Conservation (phyloP, 306 rosid species). For the Oxytropis ochrocephala region DNA sequence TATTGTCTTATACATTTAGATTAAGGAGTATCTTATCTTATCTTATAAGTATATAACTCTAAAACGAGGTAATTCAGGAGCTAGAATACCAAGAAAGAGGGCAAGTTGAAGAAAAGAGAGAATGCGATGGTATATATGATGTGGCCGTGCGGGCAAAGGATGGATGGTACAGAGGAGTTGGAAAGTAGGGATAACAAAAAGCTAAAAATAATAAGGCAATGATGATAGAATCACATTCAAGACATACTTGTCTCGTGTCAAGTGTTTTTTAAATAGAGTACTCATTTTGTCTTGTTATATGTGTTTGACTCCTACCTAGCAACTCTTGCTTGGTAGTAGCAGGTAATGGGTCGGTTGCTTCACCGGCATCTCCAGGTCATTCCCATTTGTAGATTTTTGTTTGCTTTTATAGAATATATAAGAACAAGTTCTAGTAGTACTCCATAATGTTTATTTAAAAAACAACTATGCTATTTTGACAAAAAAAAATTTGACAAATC, state of each 20-base stretch:
- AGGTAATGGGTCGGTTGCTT: slow-evolving; percentile 36
- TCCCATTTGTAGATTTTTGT: neutral
- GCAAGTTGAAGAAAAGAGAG: neutral
- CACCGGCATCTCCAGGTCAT: slow-evolving; percentile 40
- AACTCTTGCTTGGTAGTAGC: slow-evolving; percentile 37
- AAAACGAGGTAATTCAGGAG: too few species aligned
- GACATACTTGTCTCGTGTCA: slow-evolving; percentile 27
- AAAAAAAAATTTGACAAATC: too few species aligned
- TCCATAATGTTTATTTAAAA: too few species aligned
- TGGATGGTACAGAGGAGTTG: slow-evolving; percentile 22
- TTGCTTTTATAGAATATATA: too few species aligned
- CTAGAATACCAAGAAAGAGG: neutral
- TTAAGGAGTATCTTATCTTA: too few species aligned
- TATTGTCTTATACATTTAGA: too few species aligned
- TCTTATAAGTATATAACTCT: too few species aligned
- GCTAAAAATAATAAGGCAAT: slow-evolving; percentile 65
- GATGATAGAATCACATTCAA: slow-evolving; percentile 50
- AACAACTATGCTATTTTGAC: too few species aligned
- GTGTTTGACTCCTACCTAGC: slow-evolving; percentile 31
- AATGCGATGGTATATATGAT: slow-evolving; percentile 6
- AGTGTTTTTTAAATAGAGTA: slow-evolving; percentile 19
- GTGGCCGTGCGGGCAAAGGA: slow-evolving; percentile 29
- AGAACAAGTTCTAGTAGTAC: too few species aligned
- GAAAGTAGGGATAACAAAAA: slow-evolving; percentile 31
- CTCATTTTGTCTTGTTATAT: slow-evolving; percentile 30